Percentiles rank a stretch among this genome's conserved stretches.
Conservation (phyloP, 2,329 filamentous ascomycete genomes). For the Fusarium austroafricanum region DNA sequence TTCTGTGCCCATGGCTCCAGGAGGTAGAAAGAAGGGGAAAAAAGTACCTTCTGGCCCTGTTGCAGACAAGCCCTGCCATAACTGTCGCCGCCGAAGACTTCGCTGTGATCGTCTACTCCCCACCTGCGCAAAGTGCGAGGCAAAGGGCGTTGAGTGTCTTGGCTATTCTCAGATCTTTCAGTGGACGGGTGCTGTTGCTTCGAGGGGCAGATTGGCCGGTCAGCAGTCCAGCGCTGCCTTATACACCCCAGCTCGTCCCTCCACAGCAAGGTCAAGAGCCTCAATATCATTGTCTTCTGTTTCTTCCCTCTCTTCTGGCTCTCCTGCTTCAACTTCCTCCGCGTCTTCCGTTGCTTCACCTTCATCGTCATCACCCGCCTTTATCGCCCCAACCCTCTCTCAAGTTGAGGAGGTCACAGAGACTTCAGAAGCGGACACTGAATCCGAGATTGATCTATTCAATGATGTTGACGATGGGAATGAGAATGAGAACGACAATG, state of each 20-base stretch:
- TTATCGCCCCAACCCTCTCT: slow-evolving; percentile 25
- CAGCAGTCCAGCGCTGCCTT: slow-evolving; percentile 53
- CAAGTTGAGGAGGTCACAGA: slow-evolving; percentile 33
- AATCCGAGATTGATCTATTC: slow-evolving; percentile 15
- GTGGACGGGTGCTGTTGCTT: slow-evolving; percentile 62
- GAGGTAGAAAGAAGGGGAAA: slow-evolving; percentile 41
- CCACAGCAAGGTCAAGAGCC: slow-evolving; percentile 30
- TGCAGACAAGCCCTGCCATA: slow-evolving; percentile 60
- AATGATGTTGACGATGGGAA: slow-evolving; percentile 9
- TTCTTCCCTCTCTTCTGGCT: slow-evolving; percentile 37
- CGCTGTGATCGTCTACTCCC: slow-evolving; percentile 65
- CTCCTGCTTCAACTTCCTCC: slow-evolving; percentile 25
- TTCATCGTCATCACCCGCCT: slow-evolving; percentile 34
- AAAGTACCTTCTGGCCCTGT: slow-evolving; percentile 42
- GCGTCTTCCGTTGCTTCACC: slow-evolving; percentile 32
- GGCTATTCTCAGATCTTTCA: slow-evolving; percentile 65
- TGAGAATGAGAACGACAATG: slow-evolving; percentile 4
- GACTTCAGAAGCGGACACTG: slow-evolving; percentile 31
- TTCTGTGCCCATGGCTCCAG: slow-evolving; percentile 40
- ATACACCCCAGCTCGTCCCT: slow-evolving; percentile 32
- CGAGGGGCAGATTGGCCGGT: slow-evolving; percentile 56
- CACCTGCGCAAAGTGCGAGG: slow-evolving; percentile 63
- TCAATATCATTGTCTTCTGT: slow-evolving; percentile 28
- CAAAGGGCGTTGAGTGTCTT: slow-evolving; percentile 62
- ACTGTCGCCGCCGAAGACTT: slow-evolving; percentile 64